Evolutionary conservation across 1,284 basidiomycete genomes (phyloP), one percentile per base, ranked within the genome.

Genomic region (Ustilago shanxiensis): DNA sequence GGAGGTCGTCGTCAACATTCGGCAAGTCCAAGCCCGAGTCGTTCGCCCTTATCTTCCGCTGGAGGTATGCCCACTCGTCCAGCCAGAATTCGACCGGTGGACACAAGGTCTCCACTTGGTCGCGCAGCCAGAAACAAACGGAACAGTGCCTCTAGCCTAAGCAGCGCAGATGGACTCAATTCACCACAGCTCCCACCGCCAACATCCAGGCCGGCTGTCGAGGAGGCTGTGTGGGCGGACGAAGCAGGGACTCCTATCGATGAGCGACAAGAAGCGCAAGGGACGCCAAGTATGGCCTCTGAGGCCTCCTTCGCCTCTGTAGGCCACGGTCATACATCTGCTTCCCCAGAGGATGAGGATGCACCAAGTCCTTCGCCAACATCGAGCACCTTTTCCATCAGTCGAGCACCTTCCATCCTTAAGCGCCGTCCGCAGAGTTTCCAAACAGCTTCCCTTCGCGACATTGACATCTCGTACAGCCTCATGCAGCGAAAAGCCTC

Each of bases 341-440:
- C 52, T 9, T 44, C 28, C 3, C 28, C 28, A 3, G 50, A 66
- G 2, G 60, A 55, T 14, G 55, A 59, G 7, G 64, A 45, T 2
- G n/a, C 45, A 18, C 7, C 50, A n/a, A 50, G 20, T 24, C 20
- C 44, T 0, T 76, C 73, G 2, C 74, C 74, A 16, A 65, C 65
- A 0, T 69, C 66, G 5, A 68, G 69, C 65, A 64, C 60, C 13
- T 60, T 72, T 13, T 71, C 74, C 24, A 58, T 67, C 49, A 44
- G 49, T 20, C 65, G 66, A 28, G 64, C 65, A 6, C 75, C 74
- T 0, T 79, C 82, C n/a, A 83, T 83, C 60, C 73, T 83, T 49
- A 80, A 73, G 35, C 77, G 66, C 14, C 66, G 75, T 14, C 73
- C 72, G 3, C 78, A 83, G 50, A 29, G 53, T 29, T 82, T 82